These are phyloP conservation scores for Microbotryomycetes sp. DNA, from an alignment of 1,284 basidiomycete genomes.

Conservation along the genomic window DNA sequence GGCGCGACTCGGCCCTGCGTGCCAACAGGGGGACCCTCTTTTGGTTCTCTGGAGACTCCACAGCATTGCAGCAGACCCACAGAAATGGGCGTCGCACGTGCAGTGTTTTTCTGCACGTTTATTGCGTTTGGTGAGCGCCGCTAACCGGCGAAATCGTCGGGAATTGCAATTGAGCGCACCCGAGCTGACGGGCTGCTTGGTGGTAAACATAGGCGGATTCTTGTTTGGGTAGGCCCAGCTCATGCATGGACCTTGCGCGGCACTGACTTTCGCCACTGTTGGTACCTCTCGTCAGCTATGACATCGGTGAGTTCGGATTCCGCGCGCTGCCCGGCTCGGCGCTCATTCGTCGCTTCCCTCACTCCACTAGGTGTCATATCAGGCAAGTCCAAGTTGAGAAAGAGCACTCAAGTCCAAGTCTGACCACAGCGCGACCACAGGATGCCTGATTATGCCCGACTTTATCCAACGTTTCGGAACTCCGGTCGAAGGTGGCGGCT, in stretches of 20 bases:
- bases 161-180: neutral
- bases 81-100: conserved; percentile 49
- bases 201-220: neutral
- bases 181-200: neutral
- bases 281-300: neutral
- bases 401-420: too few relatives aligned
- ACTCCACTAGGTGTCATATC: too few relatives aligned
- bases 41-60: neutral
- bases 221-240: neutral
- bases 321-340: conserved; percentile 37
- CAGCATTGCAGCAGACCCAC: neutral
- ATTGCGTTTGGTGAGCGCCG: conserved; percentile 48
- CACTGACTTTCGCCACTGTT: neutral
- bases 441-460: conserved; percentile 72
- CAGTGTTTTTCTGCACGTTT: conserved; percentile 56
- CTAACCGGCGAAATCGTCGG: too few relatives aligned
- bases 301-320: neutral
- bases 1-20: neutral
- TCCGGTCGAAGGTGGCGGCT: conserved; percentile 47
- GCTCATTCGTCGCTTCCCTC: conserved; percentile 59
- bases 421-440: too few relatives aligned
- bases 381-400: too few relatives aligned
- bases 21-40: neutral
- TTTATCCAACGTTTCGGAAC: conserved; percentile 63
- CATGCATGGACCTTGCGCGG: neutral